These are phyloP conservation scores for Exophiala viscosa DNA, from an alignment of 2,329 filamentous ascomycete genomes.

Conservation along the genomic window DNA sequence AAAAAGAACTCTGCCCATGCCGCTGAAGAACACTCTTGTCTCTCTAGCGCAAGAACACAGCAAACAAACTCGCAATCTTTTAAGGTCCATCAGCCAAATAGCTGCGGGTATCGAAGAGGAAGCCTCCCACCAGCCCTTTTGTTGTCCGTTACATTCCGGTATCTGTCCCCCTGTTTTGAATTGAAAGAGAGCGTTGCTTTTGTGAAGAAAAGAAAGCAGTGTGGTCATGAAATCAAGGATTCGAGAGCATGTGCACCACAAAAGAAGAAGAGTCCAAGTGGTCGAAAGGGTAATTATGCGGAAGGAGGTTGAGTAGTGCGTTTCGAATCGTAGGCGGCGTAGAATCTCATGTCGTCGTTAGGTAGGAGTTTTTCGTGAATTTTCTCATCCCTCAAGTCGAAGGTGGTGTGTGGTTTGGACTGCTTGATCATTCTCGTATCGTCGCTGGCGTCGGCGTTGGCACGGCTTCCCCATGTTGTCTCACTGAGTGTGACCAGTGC, in stretches of 20 bases:
- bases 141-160: conserved; percentile 9
- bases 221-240: conserved; percentile 9
- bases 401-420: conserved; percentile 12
- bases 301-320: conserved; percentile 14
- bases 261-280: neutral
- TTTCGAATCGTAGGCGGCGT: conserved; percentile 21
- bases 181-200: conserved; percentile 5
- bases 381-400: conserved; percentile 16
- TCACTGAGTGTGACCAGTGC: conserved; percentile 77
- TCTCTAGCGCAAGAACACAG: conserved; percentile 3
- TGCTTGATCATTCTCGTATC: conserved; percentile 58
- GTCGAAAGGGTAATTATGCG: conserved; percentile 7
- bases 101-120: conserved; percentile 9
- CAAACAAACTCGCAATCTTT: neutral
- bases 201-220: conserved; percentile 4
- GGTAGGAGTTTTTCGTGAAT: conserved; percentile 19
- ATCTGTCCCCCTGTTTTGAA: conserved; percentile 4
- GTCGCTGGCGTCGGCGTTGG: conserved; percentile 84
- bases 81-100: too few relatives aligned
- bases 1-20: conserved; percentile 2
- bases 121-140: conserved; percentile 15
- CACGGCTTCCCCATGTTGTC: conserved; percentile 94
- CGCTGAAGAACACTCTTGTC: neutral
- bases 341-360: conserved; percentile 20
- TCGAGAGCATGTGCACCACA: neutral